Evolutionary conservation across 371 early-diverging fungal species (phyloP).

Genomic region (Apophysomyces trapeziformis): DNA sequence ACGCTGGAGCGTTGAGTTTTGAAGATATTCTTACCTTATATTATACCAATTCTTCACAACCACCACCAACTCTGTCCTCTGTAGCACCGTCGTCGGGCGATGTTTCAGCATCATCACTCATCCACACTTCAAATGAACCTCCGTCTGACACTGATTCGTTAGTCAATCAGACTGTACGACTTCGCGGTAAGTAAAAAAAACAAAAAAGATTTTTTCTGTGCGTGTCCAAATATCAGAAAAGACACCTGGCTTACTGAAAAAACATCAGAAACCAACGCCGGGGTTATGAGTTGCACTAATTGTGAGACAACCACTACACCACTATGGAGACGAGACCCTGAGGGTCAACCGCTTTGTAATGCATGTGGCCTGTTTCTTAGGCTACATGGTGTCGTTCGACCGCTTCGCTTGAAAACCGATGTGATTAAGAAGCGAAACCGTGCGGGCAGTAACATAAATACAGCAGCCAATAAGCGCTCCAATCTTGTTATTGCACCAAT

Average conservation of each 20-base stretch:
- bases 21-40: conserved; percentile 32
- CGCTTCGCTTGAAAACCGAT: conserved; percentile 73
- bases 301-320: conserved; percentile 90
- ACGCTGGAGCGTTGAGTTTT: conserved; percentile 33
- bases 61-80: not conserved
- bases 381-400: conserved; percentile 83
- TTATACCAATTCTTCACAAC: conserved; percentile 13
- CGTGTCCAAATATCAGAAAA: conserved; percentile 16
- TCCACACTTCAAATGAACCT: conserved; percentile 4
- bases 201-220: not conserved
- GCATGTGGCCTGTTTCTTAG: conserved; percentile 73
- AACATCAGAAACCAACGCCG: conserved; percentile 20
- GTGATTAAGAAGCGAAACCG: conserved; percentile 84
- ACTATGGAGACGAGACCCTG: conserved; percentile 89
- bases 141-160: not conserved
- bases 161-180: not conserved
- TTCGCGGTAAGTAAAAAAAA: conserved; percentile 3
- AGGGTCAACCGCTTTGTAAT: conserved; percentile 63
- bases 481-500: conserved; percentile 2
- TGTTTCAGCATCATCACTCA: conserved; percentile 3
- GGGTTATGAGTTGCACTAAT: conserved; percentile 74
- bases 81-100: not conserved
- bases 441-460: conserved; percentile 1
- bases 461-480: not conserved
- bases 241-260: conserved; percentile 21